Base-by-base conservation (phyloP, 2,329 filamentous ascomycete species). In the Cadophora sp. region DNA sequence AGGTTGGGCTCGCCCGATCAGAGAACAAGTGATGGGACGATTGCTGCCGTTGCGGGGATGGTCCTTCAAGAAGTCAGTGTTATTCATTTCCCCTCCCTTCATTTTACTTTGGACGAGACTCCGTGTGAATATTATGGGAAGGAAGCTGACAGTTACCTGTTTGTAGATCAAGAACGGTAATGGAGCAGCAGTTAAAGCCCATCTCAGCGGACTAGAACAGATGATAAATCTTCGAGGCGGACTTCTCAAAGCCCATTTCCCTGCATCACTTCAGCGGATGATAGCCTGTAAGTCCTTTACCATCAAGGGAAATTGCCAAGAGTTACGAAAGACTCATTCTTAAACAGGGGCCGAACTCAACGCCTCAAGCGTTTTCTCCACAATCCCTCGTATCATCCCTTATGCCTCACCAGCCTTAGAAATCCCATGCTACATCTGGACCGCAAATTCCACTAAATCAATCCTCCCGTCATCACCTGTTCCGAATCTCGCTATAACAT, bases 211-310 rank as follows among this genome's bases (percentile, higher is more conserved):
- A 16, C 33, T 58, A 24, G 55, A 43, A 24, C 33, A 39, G 13
- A 58, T 58, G 55, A 41, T 58, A n/a, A 58, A 7, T 27, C 20
- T 58, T 14, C 55, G 55, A 3, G 55, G 55, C 20, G 55, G 55
- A 27, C n/a, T 58, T 8, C 55, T 27, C 55, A 41, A 41, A 24
- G 55, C 33, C 11, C 43, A 24, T 3, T 41, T 58, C 18, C 55
- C 55, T 1, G 55, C 20, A 3, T 43, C 55, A 8, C 55, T 58
- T 16, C 33, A 43, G 7, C 55, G 55, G 1, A 41, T 58, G 33
- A 58, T 58, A 58, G 55, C 55, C 4, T 58, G 55, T 58, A 43
- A 18, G 33, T 20, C 7, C 6, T 18, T 24, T 18, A n/a, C 50
- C 36, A 20, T 8, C 50, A 6, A n/a, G 5, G 9, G 7, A 3